Conservation (phyloP, 495 filamentous ascomycete genomes). For the Margaritispora aquatica region DNA sequence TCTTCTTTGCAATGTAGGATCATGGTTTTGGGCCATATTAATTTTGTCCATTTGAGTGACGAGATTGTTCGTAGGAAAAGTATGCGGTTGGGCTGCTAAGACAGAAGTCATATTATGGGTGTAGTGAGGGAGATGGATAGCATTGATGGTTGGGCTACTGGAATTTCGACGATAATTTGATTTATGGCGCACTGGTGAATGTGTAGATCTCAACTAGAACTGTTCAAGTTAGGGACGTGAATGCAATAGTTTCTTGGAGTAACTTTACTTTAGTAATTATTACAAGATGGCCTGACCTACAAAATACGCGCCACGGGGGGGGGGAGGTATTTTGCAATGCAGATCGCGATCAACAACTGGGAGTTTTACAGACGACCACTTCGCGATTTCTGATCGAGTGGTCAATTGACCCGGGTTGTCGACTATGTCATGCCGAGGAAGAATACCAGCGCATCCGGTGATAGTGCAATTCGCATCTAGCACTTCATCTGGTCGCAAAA, state of each 20-base stretch:
- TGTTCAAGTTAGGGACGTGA: constrained; percentile 1
- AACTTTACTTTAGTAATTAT: background rate
- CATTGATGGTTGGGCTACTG: background rate
- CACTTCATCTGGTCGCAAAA: background rate
- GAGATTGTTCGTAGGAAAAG: constrained; percentile 20
- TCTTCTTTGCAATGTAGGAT: constrained; percentile 16
- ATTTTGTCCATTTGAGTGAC: constrained; percentile 21
- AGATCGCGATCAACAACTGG: background rate
- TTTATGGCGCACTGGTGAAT: constrained; percentile 7
- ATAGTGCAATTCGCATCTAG: background rate
- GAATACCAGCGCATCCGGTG: background rate
- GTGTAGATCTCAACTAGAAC: constrained; percentile 10
- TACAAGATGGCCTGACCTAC: background rate
- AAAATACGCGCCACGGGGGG: background rate
- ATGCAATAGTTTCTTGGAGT: background rate
- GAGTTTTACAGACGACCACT: background rate
- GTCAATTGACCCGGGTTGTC: constrained; percentile 20
- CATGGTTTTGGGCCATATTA: constrained; percentile 14
- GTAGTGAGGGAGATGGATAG: background rate
- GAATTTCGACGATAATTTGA: constrained; percentile 2
- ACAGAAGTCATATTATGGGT: constrained; percentile 25
- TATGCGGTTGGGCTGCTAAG: constrained; percentile 17
- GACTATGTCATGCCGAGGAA: constrained; percentile 21
- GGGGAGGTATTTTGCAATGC: background rate
- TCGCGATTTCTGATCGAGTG: constrained; percentile 14